phyloP scores from a whole-genome alignment of 495 filamentous ascomycete genomes.

The Monascus purpureus region DNA sequence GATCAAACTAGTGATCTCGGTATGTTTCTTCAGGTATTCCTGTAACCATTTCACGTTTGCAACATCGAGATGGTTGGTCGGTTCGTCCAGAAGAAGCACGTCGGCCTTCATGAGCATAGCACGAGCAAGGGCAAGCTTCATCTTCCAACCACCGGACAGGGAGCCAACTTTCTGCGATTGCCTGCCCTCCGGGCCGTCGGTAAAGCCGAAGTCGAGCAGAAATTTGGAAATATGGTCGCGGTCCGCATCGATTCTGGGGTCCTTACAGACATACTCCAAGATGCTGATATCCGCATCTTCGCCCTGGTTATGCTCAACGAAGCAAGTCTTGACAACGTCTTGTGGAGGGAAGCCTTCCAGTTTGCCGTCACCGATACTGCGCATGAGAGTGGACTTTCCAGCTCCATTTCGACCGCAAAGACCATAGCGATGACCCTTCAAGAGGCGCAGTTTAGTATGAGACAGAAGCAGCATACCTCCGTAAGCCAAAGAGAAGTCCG shows the following conservation, averaged over 20 bases:
- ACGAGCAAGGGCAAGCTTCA: conserved; percentile 94
- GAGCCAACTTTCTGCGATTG: conserved; percentile 83
- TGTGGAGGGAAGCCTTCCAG: conserved; percentile 92
- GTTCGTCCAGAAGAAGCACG: conserved; percentile 92
- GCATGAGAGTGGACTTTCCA: conserved; percentile 97
- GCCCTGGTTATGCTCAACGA: conserved; percentile 97
- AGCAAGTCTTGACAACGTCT: conserved; percentile 85
- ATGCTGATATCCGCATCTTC: conserved; percentile 95
- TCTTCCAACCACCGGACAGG: conserved; percentile 99
- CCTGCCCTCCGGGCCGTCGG: conserved; percentile 71
- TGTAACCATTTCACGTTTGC: conserved; percentile 92
- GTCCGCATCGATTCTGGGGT: conserved; percentile 65
- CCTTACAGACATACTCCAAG: conserved; percentile 75
- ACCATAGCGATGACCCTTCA: conserved; percentile 95
- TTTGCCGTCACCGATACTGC: conserved; percentile 86
- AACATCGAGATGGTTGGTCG: conserved; percentile 96
- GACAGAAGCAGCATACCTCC: conserved; percentile 96
- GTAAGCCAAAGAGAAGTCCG: conserved; percentile 94
- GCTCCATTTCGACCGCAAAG: conserved; percentile 94
- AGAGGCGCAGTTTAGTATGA: conserved; percentile 85
- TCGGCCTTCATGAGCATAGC: conserved; percentile 96
- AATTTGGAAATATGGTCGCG: conserved; percentile 68
- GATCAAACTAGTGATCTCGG: conserved; percentile 94
- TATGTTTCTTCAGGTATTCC: conserved; percentile 87
- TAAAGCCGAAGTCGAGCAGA: conserved; percentile 86